phyloP scores from a whole-genome alignment of 2,329 filamentous ascomycete genomes.

The Microcyclosporella mali region DNA sequence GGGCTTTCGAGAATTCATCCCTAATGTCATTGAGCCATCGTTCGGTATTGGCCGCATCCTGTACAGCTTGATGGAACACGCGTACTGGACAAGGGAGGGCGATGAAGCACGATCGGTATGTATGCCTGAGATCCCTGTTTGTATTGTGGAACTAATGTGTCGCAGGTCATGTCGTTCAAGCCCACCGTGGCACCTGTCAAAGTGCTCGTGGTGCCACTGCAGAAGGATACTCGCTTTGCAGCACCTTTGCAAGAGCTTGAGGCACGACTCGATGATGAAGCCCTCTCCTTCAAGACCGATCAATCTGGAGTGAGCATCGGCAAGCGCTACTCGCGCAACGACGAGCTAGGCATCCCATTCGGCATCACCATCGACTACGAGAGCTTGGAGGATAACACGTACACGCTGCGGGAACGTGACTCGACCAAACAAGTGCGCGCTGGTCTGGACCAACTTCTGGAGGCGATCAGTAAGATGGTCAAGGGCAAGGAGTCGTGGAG shows the following conservation, averaged over 20 bases:
- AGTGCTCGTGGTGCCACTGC: slow-evolving; percentile 85
- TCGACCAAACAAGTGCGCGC: slow-evolving; percentile 85
- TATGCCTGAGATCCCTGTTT: slow-evolving; percentile 21
- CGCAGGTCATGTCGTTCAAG: slow-evolving; percentile 65
- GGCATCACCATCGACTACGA: slow-evolving; percentile 96
- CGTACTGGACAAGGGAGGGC: slow-evolving; percentile 82
- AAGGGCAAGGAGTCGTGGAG: slow-evolving; percentile 60
- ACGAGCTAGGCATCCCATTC: slow-evolving; percentile 90
- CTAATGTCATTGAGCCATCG: slow-evolving; percentile 82
- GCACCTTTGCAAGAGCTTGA: slow-evolving; percentile 70
- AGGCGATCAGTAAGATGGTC: slow-evolving; percentile 60
- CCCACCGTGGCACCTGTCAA: slow-evolving; percentile 84
- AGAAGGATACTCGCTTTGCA: slow-evolving; percentile 71
- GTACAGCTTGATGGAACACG: slow-evolving; percentile 89
- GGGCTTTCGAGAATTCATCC: slow-evolving; percentile 83
- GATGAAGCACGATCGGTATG: slow-evolving; percentile 83
- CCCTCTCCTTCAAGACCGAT: slow-evolving; percentile 79
- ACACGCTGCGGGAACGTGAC: slow-evolving; percentile 87
- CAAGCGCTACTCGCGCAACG: slow-evolving; percentile 90
- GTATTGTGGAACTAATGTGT: slow-evolving; percentile 7
- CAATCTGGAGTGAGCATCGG: slow-evolving; percentile 88
- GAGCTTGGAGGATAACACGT: slow-evolving; percentile 76
- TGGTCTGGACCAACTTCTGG: slow-evolving; percentile 70
- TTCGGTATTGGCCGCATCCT: slow-evolving; percentile 95
- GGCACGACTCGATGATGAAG: slow-evolving; percentile 66